Conservation (phyloP, 257 asterid genomes). For the Ilex asprella region DNA sequence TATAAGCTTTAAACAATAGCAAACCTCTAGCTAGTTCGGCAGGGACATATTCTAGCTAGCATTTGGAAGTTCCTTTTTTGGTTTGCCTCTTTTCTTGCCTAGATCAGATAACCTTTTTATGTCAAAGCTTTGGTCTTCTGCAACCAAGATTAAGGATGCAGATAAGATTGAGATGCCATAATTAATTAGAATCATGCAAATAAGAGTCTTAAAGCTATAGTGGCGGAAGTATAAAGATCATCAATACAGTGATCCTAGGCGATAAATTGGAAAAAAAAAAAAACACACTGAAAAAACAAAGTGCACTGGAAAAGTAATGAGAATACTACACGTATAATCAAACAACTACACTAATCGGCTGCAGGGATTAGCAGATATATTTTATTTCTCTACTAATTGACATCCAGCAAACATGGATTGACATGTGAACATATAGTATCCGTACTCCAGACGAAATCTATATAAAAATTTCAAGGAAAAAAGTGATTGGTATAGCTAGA, state of each 20-base stretch:
- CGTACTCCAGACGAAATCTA: too few relatives aligned
- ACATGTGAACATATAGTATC: too few relatives aligned
- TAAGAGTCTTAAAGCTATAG: background rate
- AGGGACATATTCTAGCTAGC: conserved; percentile 50
- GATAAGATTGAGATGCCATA: conserved; percentile 5
- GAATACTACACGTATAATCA: too few relatives aligned
- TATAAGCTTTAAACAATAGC: conserved; percentile 4
- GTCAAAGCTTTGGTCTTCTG: conserved; percentile 40
- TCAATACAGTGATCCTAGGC: background rate
- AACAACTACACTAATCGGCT: too few relatives aligned
- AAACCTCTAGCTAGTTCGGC: conserved; percentile 62
- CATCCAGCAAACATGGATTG: too few relatives aligned
- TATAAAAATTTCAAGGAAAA: too few relatives aligned
- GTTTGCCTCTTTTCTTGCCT: conserved; percentile 12
- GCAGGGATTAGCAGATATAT: too few relatives aligned
- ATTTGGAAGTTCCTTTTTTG: conserved; percentile 39
- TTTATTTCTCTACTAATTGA: too few relatives aligned
- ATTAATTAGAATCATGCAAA: background rate
- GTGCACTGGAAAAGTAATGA: too few relatives aligned
- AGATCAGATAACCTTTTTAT: conserved; percentile 55
- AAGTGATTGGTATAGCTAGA: too few relatives aligned
- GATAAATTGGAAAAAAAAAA: too few relatives aligned
- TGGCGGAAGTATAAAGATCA: background rate
- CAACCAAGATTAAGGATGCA: conserved; percentile 6
- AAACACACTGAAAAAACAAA: too few relatives aligned